Evolutionary conservation across 75 land plant genomes (phyloP).

Genomic region (Adiantum capillusveneris): DNA sequence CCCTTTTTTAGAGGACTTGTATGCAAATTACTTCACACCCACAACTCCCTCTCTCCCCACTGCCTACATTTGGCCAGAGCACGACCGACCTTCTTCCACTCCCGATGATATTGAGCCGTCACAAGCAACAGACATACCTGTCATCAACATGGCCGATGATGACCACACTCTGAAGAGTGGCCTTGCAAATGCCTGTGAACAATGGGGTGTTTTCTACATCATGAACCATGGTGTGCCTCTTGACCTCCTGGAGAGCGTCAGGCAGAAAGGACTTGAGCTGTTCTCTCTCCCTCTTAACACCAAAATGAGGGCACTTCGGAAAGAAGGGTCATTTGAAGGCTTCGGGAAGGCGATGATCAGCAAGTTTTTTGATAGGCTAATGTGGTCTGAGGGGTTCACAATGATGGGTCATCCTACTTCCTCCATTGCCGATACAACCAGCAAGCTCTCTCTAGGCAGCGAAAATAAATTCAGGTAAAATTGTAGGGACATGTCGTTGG

Average conservation of each 20-base stretch:
- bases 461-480: slow-evolving; percentile 17
- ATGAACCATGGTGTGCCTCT: slow-evolving; percentile 47
- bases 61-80: slow-evolving; percentile 1
- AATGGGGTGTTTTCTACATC: slow-evolving; percentile 69
- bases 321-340: slow-evolving; percentile 47
- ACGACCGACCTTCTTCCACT: not conserved
- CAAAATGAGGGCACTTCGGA: slow-evolving; percentile 50
- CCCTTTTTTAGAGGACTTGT: too few relatives aligned
- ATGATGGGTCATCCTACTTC: slow-evolving; percentile 3
- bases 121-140: not conserved
- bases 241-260: slow-evolving; percentile 29
- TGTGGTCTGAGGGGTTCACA: slow-evolving; percentile 78
- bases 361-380: slow-evolving; percentile 44
- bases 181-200: slow-evolving; percentile 41
- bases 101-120: not conserved
- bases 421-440: not conserved
- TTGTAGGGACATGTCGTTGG: too few relatives aligned
- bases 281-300: slow-evolving; percentile 55
- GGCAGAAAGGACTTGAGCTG: slow-evolving; percentile 23
- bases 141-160: not conserved
- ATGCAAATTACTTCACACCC: too few relatives aligned
- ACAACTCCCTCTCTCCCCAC: not conserved
- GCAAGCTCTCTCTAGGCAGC: slow-evolving; percentile 4
- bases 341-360: slow-evolving; percentile 53
- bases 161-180: too few relatives aligned